Base-by-base conservation (phyloP, 2,329 filamentous ascomycete species). In the Colletotrichum chlorophyti region DNA sequence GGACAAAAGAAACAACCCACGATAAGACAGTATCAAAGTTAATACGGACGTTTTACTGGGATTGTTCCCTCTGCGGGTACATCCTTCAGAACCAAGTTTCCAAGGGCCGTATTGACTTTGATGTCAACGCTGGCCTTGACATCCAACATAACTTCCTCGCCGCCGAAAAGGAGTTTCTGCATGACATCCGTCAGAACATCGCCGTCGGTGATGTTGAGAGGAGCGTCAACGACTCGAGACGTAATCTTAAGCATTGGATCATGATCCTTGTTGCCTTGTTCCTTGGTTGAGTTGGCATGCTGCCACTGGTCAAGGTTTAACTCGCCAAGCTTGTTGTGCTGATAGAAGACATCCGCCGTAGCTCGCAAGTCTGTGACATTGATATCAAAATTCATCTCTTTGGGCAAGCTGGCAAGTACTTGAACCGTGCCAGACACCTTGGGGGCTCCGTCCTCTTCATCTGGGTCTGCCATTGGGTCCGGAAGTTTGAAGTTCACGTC, bases 21-120 rank as follows among this genome's bases (percentile, higher is more conserved):
- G 68, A 68, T 58, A 37, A 64, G 69, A 78, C 71, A 69, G 68
- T 73, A 76, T 72, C 68, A 74, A 78, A 83, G 79, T 76, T 80
- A 81, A 75, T 81, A 91, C 93, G 87, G 89, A 97, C 93, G 91
- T 85, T 96, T 96, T 79, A 98, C 86, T 75, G 91, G 91, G 70
- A 99, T 88, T 69, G 88, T 85, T 66, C 95, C 93, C 79, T 93
- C 83, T 72, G 86, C 92, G 43, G 94, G 94, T 68, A 99, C 89
- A 65, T 89, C 87, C 73, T 91, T 91, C 67, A 98, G 79, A 51
- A 89, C 83, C 68, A 98, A 84, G 65, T 88, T 80, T 45, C 95
- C 95, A 63, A 99, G 80, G 23, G 90, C 88, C 26, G 93, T 97
- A 58, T 87, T 81, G 48, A 97, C 85, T 68, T 91, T 86, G 63